A percentile compares a stretch with the other conserved stretches of the same genome.
Conservation (phyloP, 495 filamentous ascomycete species). For the Glarea lozoyensis region DNA sequence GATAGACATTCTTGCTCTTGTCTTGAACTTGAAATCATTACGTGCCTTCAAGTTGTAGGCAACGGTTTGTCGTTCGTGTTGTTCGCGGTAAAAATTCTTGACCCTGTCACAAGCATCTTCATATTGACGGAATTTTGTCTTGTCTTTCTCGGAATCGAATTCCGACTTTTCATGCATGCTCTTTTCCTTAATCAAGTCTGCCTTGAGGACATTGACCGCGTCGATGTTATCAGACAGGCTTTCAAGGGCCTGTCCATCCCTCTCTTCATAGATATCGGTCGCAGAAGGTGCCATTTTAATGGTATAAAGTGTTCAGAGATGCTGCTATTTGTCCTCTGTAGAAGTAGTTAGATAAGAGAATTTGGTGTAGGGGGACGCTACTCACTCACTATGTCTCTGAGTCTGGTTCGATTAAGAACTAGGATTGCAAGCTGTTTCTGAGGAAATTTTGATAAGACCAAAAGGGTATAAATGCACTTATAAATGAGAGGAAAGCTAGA, state of each 20-base stretch:
- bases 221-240: constrained; percentile 73
- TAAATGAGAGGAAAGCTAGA: too few relatives aligned
- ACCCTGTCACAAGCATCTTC: constrained; percentile 69
- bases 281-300: constrained; percentile 22
- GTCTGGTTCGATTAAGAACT: too few relatives aligned
- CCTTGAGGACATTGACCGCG: constrained; percentile 69
- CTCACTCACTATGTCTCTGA: too few relatives aligned
- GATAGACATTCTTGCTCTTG: constrained; percentile 65
- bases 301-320: background rate
- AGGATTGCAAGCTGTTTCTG: too few relatives aligned
- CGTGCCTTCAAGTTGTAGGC: constrained; percentile 75
- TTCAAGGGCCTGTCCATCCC: constrained; percentile 69
- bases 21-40: constrained; percentile 56
- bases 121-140: constrained; percentile 72
- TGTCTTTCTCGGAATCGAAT: constrained; percentile 74
- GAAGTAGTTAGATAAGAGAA: background rate
- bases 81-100: constrained; percentile 74
- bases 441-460: too few relatives aligned
- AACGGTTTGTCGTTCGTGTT: constrained; percentile 77
- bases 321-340: background rate
- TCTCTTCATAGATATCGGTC: constrained; percentile 18
- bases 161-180: constrained; percentile 52
- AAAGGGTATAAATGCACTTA: too few relatives aligned
- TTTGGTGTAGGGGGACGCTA: background rate
- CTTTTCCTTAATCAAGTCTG: constrained; percentile 37